Conservation (phyloP, 257 asterid genomes). For the Sherardia arvensis region DNA sequence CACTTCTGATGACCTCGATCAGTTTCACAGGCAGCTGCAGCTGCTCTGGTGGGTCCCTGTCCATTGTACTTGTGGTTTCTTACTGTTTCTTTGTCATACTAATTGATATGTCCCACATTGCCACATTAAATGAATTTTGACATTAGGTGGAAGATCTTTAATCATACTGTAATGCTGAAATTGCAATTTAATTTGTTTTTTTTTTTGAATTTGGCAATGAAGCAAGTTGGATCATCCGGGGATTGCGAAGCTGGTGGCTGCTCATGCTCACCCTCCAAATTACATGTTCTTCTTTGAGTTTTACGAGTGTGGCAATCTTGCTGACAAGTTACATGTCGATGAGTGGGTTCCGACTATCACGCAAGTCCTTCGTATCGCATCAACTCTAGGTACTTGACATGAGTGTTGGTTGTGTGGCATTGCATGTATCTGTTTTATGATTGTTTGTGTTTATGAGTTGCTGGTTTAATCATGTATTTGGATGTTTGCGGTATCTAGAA, state of each 20-base stretch:
- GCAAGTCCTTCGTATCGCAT: conserved; percentile 41
- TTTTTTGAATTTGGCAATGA: conserved; percentile 20
- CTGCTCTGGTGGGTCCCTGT: conserved; percentile 33
- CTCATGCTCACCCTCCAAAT: conserved; percentile 86
- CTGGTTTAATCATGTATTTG: background rate
- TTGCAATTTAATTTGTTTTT: conserved; percentile 3
- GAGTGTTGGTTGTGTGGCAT: background rate
- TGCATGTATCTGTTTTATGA: background rate
- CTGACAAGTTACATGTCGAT: conserved; percentile 70
- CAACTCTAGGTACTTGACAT: conserved; percentile 45
- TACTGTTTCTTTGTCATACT: background rate
- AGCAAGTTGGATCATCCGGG: conserved; percentile 89
- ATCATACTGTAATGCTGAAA: too few species aligned
- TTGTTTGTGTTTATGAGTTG: background rate
- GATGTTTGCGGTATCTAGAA: background rate
- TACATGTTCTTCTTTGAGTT: conserved; percentile 76
- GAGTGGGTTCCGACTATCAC: conserved; percentile 58
- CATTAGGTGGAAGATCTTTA: too few species aligned
- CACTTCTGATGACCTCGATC: conserved; percentile 64
- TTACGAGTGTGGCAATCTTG: conserved; percentile 62
- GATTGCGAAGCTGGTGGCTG: conserved; percentile 69
- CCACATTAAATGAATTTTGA: background rate
- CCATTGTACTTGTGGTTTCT: background rate
- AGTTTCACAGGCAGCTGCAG: conserved; percentile 75
- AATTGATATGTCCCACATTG: background rate